These are phyloP conservation scores for Sphenostylis stenocarpa DNA, from an alignment of 306 rosid genomes.

Conservation along the genomic window DNA sequence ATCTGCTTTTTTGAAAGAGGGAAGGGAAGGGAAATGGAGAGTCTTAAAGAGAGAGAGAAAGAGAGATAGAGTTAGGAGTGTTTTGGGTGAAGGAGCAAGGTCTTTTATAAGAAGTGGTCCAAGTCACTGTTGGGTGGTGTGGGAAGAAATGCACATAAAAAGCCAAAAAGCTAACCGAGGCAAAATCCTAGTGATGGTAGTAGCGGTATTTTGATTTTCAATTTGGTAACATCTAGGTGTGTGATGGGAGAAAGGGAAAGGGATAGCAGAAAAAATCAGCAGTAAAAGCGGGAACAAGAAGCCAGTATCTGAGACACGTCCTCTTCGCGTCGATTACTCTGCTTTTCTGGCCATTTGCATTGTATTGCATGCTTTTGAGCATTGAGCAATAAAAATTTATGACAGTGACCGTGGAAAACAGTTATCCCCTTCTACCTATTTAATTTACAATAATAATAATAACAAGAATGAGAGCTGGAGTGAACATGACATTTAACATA, in stretches of 20 bases:
- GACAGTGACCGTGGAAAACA: constrained; percentile 15
- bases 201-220: neutral
- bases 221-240: neutral
- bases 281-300: constrained; percentile 51
- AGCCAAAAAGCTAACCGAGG: constrained; percentile 38
- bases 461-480: neutral
- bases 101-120: constrained; percentile 45
- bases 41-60: neutral
- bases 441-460: constrained; percentile 15
- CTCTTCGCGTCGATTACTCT: constrained; percentile 23
- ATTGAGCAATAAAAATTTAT: neutral
- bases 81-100: constrained; percentile 35
- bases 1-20: constrained; percentile 15
- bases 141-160: constrained; percentile 49
- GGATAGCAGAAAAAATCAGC: constrained; percentile 27
- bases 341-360: constrained; percentile 30
- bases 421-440: constrained; percentile 9
- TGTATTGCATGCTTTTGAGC: neutral
- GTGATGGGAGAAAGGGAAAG: constrained; percentile 14
- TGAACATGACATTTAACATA: constrained; percentile 5
- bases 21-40: neutral
- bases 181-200: neutral
- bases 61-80: constrained; percentile 36
- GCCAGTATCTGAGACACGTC: constrained; percentile 22
- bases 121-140: constrained; percentile 40